phyloP scores from a whole-genome alignment of 2,329 filamentous ascomycete genomes.

The Cladosporium cucumerinum region DNA sequence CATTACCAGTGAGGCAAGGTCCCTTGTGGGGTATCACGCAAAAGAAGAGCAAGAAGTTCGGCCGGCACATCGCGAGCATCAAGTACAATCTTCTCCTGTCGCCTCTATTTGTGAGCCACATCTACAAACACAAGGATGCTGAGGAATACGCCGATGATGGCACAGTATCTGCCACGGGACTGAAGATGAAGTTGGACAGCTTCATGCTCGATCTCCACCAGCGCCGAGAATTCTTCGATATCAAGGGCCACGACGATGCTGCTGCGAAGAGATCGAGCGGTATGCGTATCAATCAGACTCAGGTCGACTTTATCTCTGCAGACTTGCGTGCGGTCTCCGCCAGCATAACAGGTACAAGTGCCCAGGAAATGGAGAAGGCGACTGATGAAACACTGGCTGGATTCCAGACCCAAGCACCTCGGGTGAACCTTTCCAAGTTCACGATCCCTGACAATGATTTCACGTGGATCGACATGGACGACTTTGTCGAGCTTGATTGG shows the following conservation, averaged over 20 bases:
- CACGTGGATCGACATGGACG: conserved; percentile 98
- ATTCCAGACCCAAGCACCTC: conserved; percentile 51
- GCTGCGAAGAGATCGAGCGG: conserved; percentile 79
- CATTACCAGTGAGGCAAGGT: conserved; percentile 89
- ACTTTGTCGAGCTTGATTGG: conserved; percentile 98
- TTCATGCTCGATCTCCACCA: conserved; percentile 97
- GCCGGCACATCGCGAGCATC: conserved; percentile 92
- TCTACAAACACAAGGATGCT: conserved; percentile 96
- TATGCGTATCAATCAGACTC: conserved; percentile 93
- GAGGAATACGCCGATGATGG: conserved; percentile 73
- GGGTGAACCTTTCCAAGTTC: conserved; percentile 74
- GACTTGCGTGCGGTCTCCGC: conserved; percentile 93
- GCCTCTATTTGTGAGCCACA: conserved; percentile 89
- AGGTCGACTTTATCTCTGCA: conserved; percentile 85
- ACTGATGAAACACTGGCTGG: conserved; percentile 60
- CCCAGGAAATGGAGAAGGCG: conserved; percentile 67
- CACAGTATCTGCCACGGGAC: conserved; percentile 84
- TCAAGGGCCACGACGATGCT: conserved; percentile 64
- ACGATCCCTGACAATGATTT: conserved; percentile 93
- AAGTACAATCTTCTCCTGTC: conserved; percentile 94
- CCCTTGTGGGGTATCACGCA: conserved; percentile 86
- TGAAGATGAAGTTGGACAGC: conserved; percentile 93
- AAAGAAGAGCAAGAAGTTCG: conserved; percentile 98
- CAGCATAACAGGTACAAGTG: conserved; percentile 75
- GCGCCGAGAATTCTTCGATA: conserved; percentile 83